Evolutionary conservation across 768 basidiomycete genomes (phyloP), one percentile per base, ranked within the genome.

Genomic region (Trametes meyenii): DNA sequence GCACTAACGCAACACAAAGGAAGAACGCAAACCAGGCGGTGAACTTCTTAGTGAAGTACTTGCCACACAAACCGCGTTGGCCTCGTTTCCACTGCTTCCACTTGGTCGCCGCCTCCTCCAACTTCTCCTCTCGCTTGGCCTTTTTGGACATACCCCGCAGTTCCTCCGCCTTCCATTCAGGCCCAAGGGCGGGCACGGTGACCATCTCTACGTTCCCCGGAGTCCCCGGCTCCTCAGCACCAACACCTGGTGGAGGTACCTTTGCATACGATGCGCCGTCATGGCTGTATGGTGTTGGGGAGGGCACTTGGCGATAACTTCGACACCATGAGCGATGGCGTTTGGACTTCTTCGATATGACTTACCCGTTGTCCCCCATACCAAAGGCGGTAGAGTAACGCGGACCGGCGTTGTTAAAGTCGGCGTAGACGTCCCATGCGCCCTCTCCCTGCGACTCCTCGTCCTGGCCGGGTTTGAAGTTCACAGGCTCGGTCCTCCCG

Each of bases 321-420:
- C 45, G 12, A 17, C 1, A 38, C 19, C 33, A 26, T 55, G 21
- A 58, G 59, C 50, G 7, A 50, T n/a, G 36, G 35, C 33, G 40
- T 35, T 23, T 8, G 36, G 14, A 13, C 24, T 12, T 29, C 19
- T 5, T 45, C 16, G 14, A 33, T 5, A 19, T n/a, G 21, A 46
- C 62, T n/a, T 24, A 45, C 88, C 78, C 84, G 62, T 79, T 66
- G 17, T 78, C 74, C 21, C 72, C 77, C 33, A 75, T 73, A 19
- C 78, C 83, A 70, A 88, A 87, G 6, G 87, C 80, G 21, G 79
- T 75, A 68, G 88, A 90, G 67, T 94, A 94, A 57, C 82, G 78
- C 21, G 91, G 92, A 1, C 92, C 92, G 5, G 84, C 73, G 67
- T 94, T 94, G 76, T 94, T 94, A 74, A 94, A 94, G 75, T 94